A percentile compares a stretch with the other conserved stretches of the same genome.
phyloP scores from a whole-genome alignment of 441 rosid species.

The Adansonia madagascariensis region DNA sequence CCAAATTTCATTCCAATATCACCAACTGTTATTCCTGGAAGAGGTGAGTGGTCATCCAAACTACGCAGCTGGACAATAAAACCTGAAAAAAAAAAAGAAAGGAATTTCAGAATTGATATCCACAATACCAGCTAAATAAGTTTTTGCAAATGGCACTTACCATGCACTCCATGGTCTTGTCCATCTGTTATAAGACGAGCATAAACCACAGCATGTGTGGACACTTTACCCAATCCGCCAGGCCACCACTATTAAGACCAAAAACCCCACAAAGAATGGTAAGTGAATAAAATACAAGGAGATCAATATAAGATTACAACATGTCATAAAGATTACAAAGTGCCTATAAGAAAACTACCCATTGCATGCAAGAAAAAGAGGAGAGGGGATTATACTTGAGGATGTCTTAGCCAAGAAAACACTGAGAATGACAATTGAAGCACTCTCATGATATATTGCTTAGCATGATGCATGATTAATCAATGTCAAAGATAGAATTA shows the following conservation, averaged over 20 bases:
- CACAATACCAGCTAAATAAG: not conserved
- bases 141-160: constrained; percentile 41
- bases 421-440: not conserved
- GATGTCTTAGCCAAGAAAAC: not conserved
- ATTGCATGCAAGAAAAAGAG: not conserved
- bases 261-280: constrained; percentile 11
- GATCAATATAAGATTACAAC: not conserved
- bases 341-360: not conserved
- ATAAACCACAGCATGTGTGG: constrained; percentile 90
- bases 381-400: not conserved
- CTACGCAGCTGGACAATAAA: constrained; percentile 90
- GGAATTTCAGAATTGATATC: constrained; percentile 28
- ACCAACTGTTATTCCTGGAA: constrained; percentile 83
- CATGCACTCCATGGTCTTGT: constrained; percentile 81
- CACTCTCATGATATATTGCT: not conserved
- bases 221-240: constrained; percentile 86
- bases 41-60: constrained; percentile 92
- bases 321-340: not conserved
- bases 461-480: not conserved
- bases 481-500: not conserved
- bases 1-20: constrained; percentile 96
- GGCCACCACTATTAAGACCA: constrained; percentile 89
- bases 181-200: constrained; percentile 82
- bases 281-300: not conserved
- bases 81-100: constrained; percentile 52